These are phyloP conservation scores for Gonium pectorale DNA, from an alignment of 139 green algal genomes.

Conservation along the genomic window DNA sequence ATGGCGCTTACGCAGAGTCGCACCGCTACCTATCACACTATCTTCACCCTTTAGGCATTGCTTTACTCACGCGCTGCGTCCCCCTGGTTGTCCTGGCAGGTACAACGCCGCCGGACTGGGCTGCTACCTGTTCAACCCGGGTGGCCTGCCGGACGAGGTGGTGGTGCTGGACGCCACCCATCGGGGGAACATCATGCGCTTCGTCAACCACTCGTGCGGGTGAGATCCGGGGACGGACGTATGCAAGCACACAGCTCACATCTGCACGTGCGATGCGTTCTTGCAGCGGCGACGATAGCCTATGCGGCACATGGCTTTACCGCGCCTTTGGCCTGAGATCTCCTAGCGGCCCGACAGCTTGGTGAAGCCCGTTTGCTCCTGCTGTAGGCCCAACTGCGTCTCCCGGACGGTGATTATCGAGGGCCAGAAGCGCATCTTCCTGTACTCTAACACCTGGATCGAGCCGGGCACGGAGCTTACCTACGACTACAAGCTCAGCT, in stretches of 20 bases:
- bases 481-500: conserved; percentile 60
- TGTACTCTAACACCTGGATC: conserved; percentile 50
- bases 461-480: conserved; percentile 58
- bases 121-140: conserved; percentile 44
- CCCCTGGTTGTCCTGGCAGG: not conserved
- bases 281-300: no score
- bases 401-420: not conserved
- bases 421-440: conserved; percentile 52
- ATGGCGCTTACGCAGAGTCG: no score
- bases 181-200: conserved; percentile 64
- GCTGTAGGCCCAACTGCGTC: conserved; percentile 52
- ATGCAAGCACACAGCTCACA: no score
- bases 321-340: no score
- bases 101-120: conserved; percentile 4
- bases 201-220: conserved; percentile 81
- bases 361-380: no score
- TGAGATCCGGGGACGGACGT: conserved; percentile 14
- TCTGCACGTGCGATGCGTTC: no score
- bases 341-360: no score
- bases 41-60: not conserved
- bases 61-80: not conserved
- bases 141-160: not conserved
- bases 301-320: no score
- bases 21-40: no score
- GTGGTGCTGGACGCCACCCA: conserved; percentile 70